Evolutionary conservation across 306 rosid genomes (phyloP).

Genomic region (Prunus persica): Prunus_persica_NCBIv2 NC_034011.1:20987501-20988000

Average conservation of each 20-base stretch:
- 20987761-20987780: not conserved
- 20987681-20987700: slow-evolving; percentile 95
- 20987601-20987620: slow-evolving; percentile 85
- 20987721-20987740: slow-evolving; percentile 43
- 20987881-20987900: slow-evolving; percentile 98
- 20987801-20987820: slow-evolving; percentile 44
- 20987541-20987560: slow-evolving; percentile 14
- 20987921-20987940: not conserved
- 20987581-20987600: slow-evolving; percentile 98
- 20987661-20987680: slow-evolving; percentile 88
- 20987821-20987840: slow-evolving; percentile 93
- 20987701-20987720: slow-evolving; percentile 97
- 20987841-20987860: slow-evolving; percentile 97
- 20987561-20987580: slow-evolving; percentile 41
- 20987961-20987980: slow-evolving; percentile 5
- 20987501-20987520: not conserved
- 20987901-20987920: slow-evolving; percentile 88
- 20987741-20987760: not conserved
- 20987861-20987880: slow-evolving; percentile 94
- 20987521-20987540: not conserved
- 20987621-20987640: slow-evolving; percentile 73
- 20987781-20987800: slow-evolving; percentile 17
- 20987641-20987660: slow-evolving; percentile 87
- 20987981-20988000: slow-evolving; percentile 35
- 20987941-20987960: not conserved